Percentiles rank a stretch among this genome's conserved stretches.
Evolutionary conservation across 2,329 filamentous ascomycete genomes (phyloP).

Genomic region (Aspergillus bombycis): DNA sequence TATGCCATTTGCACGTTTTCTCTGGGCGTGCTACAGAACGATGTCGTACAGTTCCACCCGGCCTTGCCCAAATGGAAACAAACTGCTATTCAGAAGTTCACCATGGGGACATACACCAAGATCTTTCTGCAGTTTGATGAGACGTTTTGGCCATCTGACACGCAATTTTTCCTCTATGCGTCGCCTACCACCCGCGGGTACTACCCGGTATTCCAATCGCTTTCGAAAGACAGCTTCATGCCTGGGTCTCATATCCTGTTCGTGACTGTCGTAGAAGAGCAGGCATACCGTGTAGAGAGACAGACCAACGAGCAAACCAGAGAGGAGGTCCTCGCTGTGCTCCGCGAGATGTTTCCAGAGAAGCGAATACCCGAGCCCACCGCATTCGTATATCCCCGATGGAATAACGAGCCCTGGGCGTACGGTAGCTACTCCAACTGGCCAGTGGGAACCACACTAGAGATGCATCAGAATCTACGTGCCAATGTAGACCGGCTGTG

Average conservation of each 20-base stretch:
- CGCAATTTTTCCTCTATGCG: constrained; percentile 58
- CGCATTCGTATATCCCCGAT: constrained; percentile 64
- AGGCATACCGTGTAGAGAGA: constrained; percentile 62
- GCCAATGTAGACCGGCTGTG: constrained; percentile 64
- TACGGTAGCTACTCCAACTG: constrained; percentile 71
- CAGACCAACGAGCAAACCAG: constrained; percentile 63
- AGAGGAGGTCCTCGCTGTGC: constrained; percentile 58
- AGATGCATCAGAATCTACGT: constrained; percentile 68
- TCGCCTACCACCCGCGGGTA: constrained; percentile 52
- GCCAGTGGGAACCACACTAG: constrained; percentile 64
- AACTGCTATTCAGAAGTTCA: constrained; percentile 64
- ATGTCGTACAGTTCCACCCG: constrained; percentile 61
- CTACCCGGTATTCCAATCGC: constrained; percentile 66
- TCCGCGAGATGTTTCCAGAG: constrained; percentile 66
- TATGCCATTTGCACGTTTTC: constrained; percentile 71
- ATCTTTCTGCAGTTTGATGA: constrained; percentile 70
- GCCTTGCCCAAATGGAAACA: constrained; percentile 66
- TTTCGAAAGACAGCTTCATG: constrained; percentile 61
- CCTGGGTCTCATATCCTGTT: constrained; percentile 67
- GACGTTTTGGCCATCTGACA: constrained; percentile 64
- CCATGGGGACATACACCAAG: constrained; percentile 73
- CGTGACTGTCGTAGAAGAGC: constrained; percentile 61
- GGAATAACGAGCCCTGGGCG: constrained; percentile 54
- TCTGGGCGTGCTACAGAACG: constrained; percentile 67
- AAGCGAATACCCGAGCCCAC: constrained; percentile 60